Base-by-base conservation (phyloP, 495 filamentous ascomycete species). In the Neurospora africana region DNA sequence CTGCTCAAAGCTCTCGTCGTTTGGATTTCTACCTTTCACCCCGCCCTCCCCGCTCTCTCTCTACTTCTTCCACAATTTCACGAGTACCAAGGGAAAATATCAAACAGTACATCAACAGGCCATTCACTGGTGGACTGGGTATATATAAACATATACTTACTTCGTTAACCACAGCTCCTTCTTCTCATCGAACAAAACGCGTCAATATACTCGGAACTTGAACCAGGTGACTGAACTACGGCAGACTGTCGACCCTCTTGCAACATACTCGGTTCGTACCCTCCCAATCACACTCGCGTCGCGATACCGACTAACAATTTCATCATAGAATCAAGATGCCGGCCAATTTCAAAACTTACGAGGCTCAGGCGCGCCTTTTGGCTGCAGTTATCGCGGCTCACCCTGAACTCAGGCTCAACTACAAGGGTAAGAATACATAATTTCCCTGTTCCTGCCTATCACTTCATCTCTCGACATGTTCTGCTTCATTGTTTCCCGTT, bases 311-410 rank as follows among this genome's bases (percentile, higher is more conserved):
- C 53, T 61, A 17, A 61, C 53, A 61, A 30, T 39, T 40, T 41
- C 33, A 61, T 15, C 27, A 15, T 30, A 39, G 2, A 2, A 0
- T 15, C 43, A 81, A 58, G 11, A 84, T 83, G 81, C 76, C 78
- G 23, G 43, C 78, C 3, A 86, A 86, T 69, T 88, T 86, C 76
- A 82, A 80, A 39, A 82, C 77, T 17, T 84, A 83, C 74, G 86
- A 87, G 76, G 76, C 81, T 0, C 81, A 81, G 72, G 77, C 79
- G 8, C 84, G 86, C 37, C 81, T 88, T 5, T 77, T 88, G 0
- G 83, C 84, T 4, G 86, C 86, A 5, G 73, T 87, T n/a, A 69
- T 88, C 2, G 86, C 84, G 0, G 80, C 85, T 23, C 79, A 82
- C 37, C 80, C 80, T 0, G 79, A 80, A 4, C 68, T 82, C 0